Conservation (phyloP, 306 rosid species). For the Rosa lucieae region DNA sequence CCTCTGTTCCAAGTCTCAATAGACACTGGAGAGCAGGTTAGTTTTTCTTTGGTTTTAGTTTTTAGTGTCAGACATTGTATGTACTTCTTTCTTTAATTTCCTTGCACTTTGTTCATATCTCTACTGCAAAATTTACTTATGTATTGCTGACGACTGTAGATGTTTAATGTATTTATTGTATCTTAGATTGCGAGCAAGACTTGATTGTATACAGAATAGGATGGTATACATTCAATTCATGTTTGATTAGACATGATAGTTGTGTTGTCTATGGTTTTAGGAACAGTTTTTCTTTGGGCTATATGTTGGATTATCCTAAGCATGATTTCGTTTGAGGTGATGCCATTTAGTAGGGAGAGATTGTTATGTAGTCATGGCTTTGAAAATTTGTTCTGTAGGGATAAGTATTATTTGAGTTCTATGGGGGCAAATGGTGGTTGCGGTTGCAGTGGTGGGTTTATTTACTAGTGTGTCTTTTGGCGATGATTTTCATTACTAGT, state of each 20-base stretch:
- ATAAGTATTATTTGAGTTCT: not conserved
- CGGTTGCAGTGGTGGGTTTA: not conserved
- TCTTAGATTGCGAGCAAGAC: not conserved
- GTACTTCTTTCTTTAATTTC: constrained; percentile 12
- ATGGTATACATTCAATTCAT: not conserved
- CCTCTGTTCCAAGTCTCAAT: constrained; percentile 84
- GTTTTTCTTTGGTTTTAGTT: constrained; percentile 17
- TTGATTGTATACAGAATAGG: not conserved
- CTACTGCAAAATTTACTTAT: not conserved
- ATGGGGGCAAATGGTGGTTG: not conserved
- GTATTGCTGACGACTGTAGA: not conserved
- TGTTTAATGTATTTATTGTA: not conserved
- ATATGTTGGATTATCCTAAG: not conserved
- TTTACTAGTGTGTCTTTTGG: not conserved
- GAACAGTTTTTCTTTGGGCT: not conserved
- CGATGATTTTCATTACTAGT: constrained; percentile 6
- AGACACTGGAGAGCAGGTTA: constrained; percentile 89
- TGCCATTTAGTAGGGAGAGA: not conserved
- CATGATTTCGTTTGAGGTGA: not conserved
- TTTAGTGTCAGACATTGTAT: constrained; percentile 14
- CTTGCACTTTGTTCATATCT: constrained; percentile 5
- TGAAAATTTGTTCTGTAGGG: not conserved
- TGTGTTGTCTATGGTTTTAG: not conserved
- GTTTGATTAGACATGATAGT: not conserved
- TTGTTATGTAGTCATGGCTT: constrained; percentile 1